Evolutionary conservation across 1,284 basidiomycete species (phyloP).

Genomic region (Cutaneotrichosporon mucoides): DNA sequence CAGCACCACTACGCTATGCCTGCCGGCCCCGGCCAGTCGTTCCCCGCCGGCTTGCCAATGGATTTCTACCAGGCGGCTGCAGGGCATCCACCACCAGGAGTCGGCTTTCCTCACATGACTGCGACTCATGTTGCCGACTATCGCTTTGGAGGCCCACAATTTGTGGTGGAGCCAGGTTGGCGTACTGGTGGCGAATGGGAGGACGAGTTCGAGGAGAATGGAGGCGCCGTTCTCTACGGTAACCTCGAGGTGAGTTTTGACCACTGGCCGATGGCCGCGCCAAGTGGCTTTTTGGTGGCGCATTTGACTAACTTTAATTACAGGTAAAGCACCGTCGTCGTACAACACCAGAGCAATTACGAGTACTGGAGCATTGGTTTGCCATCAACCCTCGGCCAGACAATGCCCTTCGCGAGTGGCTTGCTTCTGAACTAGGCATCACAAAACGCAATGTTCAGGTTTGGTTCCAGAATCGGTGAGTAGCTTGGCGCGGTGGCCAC

Average conservation of each 20-base stretch:
- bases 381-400: conserved; percentile 84
- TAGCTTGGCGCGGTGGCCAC: conserved; percentile 5
- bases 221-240: conserved; percentile 25
- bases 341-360: conserved; percentile 75
- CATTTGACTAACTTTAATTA: not conserved
- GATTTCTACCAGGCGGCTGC: conserved; percentile 11
- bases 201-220: conserved; percentile 22
- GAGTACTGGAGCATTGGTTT: conserved; percentile 80
- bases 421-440: conserved; percentile 81
- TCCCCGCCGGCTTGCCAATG: conserved; percentile 1
- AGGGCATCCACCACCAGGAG: not conserved
- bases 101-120: conserved; percentile 11
- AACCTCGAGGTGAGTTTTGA: conserved; percentile 22
- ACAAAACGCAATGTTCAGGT: conserved; percentile 89
- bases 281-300: not conserved
- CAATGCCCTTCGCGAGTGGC: conserved; percentile 67
- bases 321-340: conserved; percentile 84
- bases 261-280: too few relatives aligned
- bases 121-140: conserved; percentile 16
- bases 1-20: conserved; percentile 1
- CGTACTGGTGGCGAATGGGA: conserved; percentile 25
- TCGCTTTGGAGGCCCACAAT: conserved; percentile 13
- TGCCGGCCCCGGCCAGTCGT: not conserved
- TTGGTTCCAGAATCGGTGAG: conserved; percentile 85
- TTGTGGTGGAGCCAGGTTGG: conserved; percentile 8